phyloP scores from a whole-genome alignment of 371 early-diverging fungal genomes.

The Dentiscutata heterogama region DNA sequence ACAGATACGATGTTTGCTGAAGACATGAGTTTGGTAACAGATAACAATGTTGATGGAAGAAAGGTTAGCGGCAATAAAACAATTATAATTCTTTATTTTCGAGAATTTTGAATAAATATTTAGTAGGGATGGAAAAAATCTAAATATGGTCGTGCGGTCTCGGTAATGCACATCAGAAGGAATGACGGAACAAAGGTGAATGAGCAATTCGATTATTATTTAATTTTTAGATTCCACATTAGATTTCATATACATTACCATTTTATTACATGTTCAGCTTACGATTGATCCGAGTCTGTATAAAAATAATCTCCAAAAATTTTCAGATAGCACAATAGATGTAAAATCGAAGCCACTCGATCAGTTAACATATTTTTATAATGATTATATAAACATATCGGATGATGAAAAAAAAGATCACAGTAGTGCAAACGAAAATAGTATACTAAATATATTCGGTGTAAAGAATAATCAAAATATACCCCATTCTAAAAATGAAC shows the following conservation, averaged over 20 bases:
- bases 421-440: background rate
- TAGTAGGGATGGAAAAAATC: constrained; percentile 76
- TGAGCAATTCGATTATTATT: background rate
- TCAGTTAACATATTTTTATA: background rate
- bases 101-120: background rate
- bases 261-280: constrained; percentile 53
- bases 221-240: background rate
- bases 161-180: constrained; percentile 72
- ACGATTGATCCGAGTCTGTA: constrained; percentile 79
- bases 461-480: background rate
- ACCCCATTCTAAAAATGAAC: background rate
- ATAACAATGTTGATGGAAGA: constrained; percentile 71
- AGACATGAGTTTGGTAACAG: constrained; percentile 80
- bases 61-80: constrained; percentile 46
- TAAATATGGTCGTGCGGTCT: constrained; percentile 81
- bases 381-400: background rate
- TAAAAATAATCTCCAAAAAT: constrained; percentile 74
- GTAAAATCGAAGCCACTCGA: background rate
- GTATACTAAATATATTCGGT: background rate
- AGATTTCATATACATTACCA: background rate
- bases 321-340: constrained; percentile 47
- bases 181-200: constrained; percentile 61
- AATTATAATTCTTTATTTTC: background rate
- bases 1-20: constrained; percentile 58
- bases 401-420: background rate